Percentiles rank a stretch among this genome's conserved stretches.
Evolutionary conservation across 805 yeast genomes (phyloP).

Genomic region (Candida pseudoglaebosa): DNA sequence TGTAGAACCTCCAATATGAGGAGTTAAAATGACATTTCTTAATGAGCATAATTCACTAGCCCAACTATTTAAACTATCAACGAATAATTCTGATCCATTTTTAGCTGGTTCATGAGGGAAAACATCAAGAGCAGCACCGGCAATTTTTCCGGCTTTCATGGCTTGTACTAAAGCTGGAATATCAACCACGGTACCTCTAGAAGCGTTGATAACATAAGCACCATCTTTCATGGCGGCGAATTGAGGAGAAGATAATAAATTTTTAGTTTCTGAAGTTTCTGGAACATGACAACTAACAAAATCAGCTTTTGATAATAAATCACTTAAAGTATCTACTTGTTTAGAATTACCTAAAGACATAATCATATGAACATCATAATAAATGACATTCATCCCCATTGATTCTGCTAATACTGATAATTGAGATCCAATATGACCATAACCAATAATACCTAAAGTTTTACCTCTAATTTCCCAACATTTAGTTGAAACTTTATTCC

Average conservation of each 20-base stretch:
- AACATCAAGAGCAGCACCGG: conserved; percentile 96
- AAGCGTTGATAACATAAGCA: conserved; percentile 88
- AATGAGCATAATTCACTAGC: conserved; percentile 74
- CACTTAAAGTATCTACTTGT: conserved; percentile 83
- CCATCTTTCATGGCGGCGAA: conserved; percentile 96
- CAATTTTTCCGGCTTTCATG: conserved; percentile 86
- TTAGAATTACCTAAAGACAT: conserved; percentile 97
- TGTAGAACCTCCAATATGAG: conserved; percentile 98
- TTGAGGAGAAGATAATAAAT: conserved; percentile 85
- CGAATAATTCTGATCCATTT: conserved; percentile 82
- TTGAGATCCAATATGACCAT: conserved; percentile 98
- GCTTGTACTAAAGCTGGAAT: conserved; percentile 92
- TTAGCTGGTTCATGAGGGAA: conserved; percentile 96
- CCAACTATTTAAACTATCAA: conserved; percentile 74
- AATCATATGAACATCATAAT: conserved; percentile 87
- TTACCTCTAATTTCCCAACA: conserved; percentile 99
- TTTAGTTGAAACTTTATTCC: conserved; percentile 93
- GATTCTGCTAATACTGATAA: conserved; percentile 95
- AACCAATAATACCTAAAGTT: conserved; percentile 94
- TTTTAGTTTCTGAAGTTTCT: conserved; percentile 86
- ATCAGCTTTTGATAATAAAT: conserved; percentile 75
- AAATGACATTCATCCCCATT: conserved; percentile 94
- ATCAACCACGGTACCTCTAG: conserved; percentile 97
- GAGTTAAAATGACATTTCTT: conserved; percentile 88
- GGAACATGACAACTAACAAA: conserved; percentile 94